Base-by-base conservation (phyloP, 2,329 filamentous ascomycete species). In the Fusarium cyanostomum region DNA sequence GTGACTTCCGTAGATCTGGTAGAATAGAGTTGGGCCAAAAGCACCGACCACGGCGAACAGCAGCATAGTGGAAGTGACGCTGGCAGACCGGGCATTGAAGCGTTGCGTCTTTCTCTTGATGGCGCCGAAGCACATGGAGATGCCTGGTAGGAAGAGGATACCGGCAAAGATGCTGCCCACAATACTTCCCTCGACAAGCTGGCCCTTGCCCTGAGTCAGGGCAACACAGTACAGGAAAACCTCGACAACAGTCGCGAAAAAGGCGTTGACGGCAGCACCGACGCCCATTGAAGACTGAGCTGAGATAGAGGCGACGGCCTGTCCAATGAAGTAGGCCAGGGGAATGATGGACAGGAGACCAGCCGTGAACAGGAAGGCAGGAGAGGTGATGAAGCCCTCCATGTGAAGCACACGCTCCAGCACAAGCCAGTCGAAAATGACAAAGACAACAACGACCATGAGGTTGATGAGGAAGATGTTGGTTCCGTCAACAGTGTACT, bases 391-490 rank as follows among this genome's bases (percentile, higher is more conserved):
- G 74, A 88, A 86, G 60, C 83, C 87, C 24, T 95, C 80, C 21
- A 96, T 67, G 16, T 89, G 85, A 31, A 98, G 78, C 5, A 87
- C 78, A 13, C 88, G 81, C 30, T 88, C 84, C 24, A 99, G 81
- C 21, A 99, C 82, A 58, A 88, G 88, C 83, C 94, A 98, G 80
- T 99, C 95, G 66, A 96, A 87, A 62, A 99, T 96, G 72, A 94
- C 91, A 73, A 99, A 97, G 21, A 92, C 80, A n/a, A 99, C 95
- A 15, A 99, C 86, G 11, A 88, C 90, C 80, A 98, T 92, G 55
- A 99, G 85, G 75, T 99, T 99, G 82, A 99, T 97, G 67, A 99
- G 87, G 79, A 99, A 98, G 73, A 99, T 96, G 78, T 99, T 99
- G 60, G 95, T 99, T 52, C 95, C 96, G 73, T 99, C 95, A 56